Evolutionary conservation across 257 asterid genomes (phyloP).

Genomic region (Primulina eburnea): DNA sequence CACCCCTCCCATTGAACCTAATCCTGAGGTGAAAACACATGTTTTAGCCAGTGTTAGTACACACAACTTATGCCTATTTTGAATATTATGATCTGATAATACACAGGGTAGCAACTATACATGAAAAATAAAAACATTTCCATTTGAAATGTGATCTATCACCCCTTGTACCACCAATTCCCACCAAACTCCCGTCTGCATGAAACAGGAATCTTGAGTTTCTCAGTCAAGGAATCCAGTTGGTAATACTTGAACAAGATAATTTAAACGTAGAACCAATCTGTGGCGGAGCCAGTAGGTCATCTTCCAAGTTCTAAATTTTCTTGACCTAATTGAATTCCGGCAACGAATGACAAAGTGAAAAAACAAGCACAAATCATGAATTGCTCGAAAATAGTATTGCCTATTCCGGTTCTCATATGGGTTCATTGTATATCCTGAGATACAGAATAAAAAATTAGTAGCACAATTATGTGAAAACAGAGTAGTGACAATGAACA

Average conservation of each 20-base stretch:
- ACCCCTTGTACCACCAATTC: not conserved
- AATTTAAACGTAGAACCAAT: not conserved
- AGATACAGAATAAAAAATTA: not conserved
- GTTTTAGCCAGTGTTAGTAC: not conserved
- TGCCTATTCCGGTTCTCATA: not conserved
- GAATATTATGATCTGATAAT: not conserved
- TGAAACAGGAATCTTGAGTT: not conserved
- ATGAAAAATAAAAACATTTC: not conserved
- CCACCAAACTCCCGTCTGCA: not conserved
- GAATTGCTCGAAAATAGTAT: not conserved
- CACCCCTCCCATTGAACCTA: constrained; percentile 35
- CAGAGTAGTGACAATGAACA: not conserved
- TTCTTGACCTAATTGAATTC: not conserved
- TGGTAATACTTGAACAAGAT: not conserved
- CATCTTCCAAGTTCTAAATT: not conserved
- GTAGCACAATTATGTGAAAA: not conserved
- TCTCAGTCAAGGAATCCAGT: no score
- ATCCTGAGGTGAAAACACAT: constrained; percentile 33
- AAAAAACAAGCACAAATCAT: not conserved
- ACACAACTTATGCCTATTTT: not conserved
- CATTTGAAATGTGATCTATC: no score
- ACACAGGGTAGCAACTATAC: not conserved
- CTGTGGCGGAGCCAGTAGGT: not conserved
- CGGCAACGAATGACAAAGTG: not conserved
- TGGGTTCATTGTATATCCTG: not conserved